Evolutionary conservation across 208 protist species (phyloP).

Genomic region (Vickermania spadyakhi): DNA sequence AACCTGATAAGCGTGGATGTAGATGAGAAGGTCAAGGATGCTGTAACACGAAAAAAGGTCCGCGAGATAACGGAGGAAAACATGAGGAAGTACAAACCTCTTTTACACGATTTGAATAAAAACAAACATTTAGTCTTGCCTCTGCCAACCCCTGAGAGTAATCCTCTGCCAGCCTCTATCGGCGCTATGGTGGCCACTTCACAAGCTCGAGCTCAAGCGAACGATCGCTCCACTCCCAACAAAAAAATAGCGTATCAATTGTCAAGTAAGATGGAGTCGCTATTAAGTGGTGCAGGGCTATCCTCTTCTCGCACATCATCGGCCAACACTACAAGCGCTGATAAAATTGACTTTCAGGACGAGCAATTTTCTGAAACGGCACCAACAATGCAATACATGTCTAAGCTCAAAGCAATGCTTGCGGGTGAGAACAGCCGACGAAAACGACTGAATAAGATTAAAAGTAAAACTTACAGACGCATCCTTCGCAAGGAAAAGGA

Average conservation of each 20-base stretch:
- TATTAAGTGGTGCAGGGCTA: conserved; percentile 53
- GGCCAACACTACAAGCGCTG: conserved; percentile 8
- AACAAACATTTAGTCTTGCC: conserved; percentile 75
- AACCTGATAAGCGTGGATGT: conserved; percentile 66
- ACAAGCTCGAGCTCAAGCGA: conserved; percentile 7
- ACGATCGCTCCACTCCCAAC: conserved; percentile 11
- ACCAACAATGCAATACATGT: conserved; percentile 54
- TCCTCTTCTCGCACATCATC: neutral
- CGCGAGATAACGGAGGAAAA: conserved; percentile 51
- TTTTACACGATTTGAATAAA: conserved; percentile 55
- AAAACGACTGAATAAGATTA: conserved; percentile 87
- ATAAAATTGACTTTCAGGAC: conserved; percentile 24
- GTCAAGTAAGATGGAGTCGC: conserved; percentile 32
- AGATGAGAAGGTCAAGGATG: conserved; percentile 60
- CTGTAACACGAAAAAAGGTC: conserved; percentile 45
- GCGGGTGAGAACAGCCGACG: conserved; percentile 79
- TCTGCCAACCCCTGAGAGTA: conserved; percentile 61
- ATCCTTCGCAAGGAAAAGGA: conserved; percentile 90
- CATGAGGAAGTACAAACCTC: conserved; percentile 66
- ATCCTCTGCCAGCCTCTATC: conserved; percentile 52
- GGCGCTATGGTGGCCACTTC: conserved; percentile 60
- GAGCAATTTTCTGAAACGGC: conserved; percentile 23
- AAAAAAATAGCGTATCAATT: conserved; percentile 9
- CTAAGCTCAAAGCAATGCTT: conserved; percentile 87
- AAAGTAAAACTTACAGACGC: conserved; percentile 89